Percentiles rank a stretch among this genome's conserved stretches.
Conservation (phyloP, 1,284 basidiomycete species). For the Cryptococcus jaspeensis region DNA sequence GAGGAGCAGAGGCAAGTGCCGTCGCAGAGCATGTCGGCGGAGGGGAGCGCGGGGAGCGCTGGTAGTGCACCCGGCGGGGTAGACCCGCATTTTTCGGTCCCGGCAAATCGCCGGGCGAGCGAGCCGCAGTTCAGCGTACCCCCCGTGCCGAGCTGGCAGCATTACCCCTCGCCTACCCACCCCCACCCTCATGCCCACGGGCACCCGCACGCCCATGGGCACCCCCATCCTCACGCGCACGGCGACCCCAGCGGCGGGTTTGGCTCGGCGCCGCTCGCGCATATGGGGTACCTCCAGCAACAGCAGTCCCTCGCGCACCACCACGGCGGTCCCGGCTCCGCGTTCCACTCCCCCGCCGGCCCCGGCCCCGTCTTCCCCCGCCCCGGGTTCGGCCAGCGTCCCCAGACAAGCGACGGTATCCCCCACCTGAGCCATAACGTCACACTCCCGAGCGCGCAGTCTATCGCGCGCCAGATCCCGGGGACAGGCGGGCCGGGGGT, state of each 20-base stretch:
- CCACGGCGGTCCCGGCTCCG: not conserved
- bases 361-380: conserved; percentile 2
- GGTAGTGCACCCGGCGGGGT: too few species aligned
- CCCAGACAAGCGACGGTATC: conserved; percentile 44
- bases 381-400: conserved; percentile 17
- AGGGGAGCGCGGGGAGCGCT: too few species aligned
- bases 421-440: conserved; percentile 25
- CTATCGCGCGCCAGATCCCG: conserved; percentile 30
- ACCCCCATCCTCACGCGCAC: not conserved
- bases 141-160: conserved; percentile 6
- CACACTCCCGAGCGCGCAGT: conserved; percentile 34
- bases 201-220: too few species aligned
- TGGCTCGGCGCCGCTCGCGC: conserved; percentile 14
- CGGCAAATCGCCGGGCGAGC: conserved; percentile 24
- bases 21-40: conserved; percentile 4
- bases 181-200: too few species aligned
- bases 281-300: conserved; percentile 10
- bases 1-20: conserved; percentile 6
- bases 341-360: not conserved
- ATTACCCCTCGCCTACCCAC: not conserved
- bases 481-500: conserved; percentile 1
- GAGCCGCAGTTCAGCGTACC: conserved; percentile 28
- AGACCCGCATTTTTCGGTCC: conserved; percentile 28
- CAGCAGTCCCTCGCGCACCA: conserved; percentile 12
- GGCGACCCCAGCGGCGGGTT: not conserved